Evolutionary conservation across 345 rosid species (phyloP).

Genomic region (Linum lewisii): DNA sequence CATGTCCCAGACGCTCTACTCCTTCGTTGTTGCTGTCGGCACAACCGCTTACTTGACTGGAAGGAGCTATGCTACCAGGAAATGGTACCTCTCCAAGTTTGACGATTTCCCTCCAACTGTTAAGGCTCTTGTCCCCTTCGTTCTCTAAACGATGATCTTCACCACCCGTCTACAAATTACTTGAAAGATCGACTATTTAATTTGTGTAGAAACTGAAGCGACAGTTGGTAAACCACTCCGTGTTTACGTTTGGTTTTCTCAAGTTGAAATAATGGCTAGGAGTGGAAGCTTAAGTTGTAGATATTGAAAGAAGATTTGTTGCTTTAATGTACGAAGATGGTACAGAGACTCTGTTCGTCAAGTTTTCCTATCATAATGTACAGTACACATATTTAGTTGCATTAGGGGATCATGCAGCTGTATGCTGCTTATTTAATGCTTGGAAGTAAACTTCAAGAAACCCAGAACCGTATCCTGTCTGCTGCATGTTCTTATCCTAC

Average conservation of each 20-base stretch:
- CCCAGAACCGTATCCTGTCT: not conserved
- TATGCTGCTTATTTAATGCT: not conserved
- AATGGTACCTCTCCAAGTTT: conserved; percentile 64
- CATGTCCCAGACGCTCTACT: conserved; percentile 47
- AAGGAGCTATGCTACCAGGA: conserved; percentile 57
- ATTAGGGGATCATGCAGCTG: not conserved
- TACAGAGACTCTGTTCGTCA: too few species aligned
- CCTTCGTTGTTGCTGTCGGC: conserved; percentile 29
- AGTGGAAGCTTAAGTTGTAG: too few species aligned
- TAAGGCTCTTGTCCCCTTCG: conserved; percentile 48
- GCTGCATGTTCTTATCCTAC: conserved; percentile 19
- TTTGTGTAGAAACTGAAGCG: too few species aligned
- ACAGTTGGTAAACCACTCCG: too few species aligned
- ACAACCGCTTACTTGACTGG: conserved; percentile 38
- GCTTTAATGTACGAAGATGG: too few species aligned
- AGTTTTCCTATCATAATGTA: too few species aligned
- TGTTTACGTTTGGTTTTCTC: too few species aligned
- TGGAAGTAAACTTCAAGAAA: not conserved
- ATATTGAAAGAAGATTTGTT: too few species aligned
- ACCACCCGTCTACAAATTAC: too few species aligned
- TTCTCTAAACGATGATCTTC: conserved; percentile 27
- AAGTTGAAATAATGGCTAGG: too few species aligned
- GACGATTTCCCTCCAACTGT: conserved; percentile 44
- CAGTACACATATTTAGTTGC: too few species aligned
- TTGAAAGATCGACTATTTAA: not conserved